These are phyloP conservation scores for Trichoderma breve DNA, from an alignment of 2,329 filamentous ascomycete species.

Conservation along the genomic window DNA sequence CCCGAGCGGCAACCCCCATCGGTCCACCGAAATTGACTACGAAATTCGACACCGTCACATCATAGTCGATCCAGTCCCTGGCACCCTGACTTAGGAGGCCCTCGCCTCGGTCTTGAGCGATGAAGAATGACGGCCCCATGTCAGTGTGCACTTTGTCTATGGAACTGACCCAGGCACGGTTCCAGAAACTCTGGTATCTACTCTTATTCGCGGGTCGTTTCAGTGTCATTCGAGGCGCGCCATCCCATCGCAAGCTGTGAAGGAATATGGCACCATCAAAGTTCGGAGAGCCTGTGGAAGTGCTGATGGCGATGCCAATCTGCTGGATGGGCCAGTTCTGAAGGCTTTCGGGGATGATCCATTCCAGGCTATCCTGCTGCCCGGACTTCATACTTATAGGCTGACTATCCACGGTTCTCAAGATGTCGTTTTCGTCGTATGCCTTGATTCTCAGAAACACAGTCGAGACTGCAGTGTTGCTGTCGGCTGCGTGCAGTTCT, in stretches of 20 bases:
- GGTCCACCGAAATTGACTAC: conserved; percentile 27
- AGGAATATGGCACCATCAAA: conserved; percentile 15
- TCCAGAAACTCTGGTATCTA: conserved; percentile 12
- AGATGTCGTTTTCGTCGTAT: background rate
- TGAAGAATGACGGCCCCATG: background rate
- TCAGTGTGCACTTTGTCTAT: background rate
- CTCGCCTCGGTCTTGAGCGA: conserved; percentile 21
- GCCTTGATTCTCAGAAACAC: conserved; percentile 5
- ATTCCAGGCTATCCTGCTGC: background rate
- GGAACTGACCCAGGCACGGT: conserved; percentile 13
- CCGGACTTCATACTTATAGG: background rate
- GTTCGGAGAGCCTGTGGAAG: background rate
- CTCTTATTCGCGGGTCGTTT: background rate
- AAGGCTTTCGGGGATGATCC: background rate
- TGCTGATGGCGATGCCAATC: background rate
- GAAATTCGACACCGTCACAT: conserved; percentile 24
- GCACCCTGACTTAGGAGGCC: conserved; percentile 35
- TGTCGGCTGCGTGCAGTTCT: background rate
- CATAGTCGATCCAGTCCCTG: conserved; percentile 34
- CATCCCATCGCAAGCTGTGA: conserved; percentile 15
- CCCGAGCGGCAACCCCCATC: conserved; percentile 28
- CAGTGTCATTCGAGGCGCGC: conserved; percentile 17
- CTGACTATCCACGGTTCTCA: background rate
- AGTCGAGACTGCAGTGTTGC: background rate
- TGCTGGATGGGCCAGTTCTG: background rate